Base-by-base conservation (phyloP, 805 yeast species). In the Spathaspora sp. region DNA sequence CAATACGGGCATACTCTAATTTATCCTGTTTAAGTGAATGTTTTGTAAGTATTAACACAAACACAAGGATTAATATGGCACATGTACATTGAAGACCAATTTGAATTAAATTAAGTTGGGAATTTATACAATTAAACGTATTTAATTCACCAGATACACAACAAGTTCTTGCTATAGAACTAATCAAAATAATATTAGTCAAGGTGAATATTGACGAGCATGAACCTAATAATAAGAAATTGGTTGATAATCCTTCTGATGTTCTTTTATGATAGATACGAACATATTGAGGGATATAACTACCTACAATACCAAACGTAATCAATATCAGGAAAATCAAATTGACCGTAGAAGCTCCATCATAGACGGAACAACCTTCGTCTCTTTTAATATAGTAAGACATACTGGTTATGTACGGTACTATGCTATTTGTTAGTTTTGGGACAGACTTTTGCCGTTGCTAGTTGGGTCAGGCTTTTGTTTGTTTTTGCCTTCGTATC, bases 221-320 rank as follows among this genome's bases (percentile, higher is more conserved):
- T 4, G 86, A 79, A 3, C 94, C 94, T 42, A 90, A 75, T 12
- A 89, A 67, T 31, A 89, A 71, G 62, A 83, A 89, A 57, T 78
- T 74, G 11, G 92, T 88, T 5, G 92, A 85, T 19, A 89, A 70
- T 4, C 97, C 97, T 62, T 88, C 91, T 11, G 92, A 82, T 5
- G 90, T 77, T 47, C 78, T 67, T 47, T 90, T 76, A 17, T 63
- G 58, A 48, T 80, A 65, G 49, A 89, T 82, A 44, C 84, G 77
- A 43, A 73, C 51, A 64, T 86, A 89, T 68, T 89, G 97, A 0
- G 96, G 96, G 3, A 85, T 49, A 63, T 89, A 89, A 44, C 93
- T 86, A 10, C 77, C 58, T 32, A 83, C 79, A 8, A 89, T 87
- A 2, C 91, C 96, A 1, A 80, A 47, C 0, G 90, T 83, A 32